These are phyloP conservation scores for Metschnikowia rubicola DNA, from an alignment of 805 yeast species.

Conservation along the genomic window DNA sequence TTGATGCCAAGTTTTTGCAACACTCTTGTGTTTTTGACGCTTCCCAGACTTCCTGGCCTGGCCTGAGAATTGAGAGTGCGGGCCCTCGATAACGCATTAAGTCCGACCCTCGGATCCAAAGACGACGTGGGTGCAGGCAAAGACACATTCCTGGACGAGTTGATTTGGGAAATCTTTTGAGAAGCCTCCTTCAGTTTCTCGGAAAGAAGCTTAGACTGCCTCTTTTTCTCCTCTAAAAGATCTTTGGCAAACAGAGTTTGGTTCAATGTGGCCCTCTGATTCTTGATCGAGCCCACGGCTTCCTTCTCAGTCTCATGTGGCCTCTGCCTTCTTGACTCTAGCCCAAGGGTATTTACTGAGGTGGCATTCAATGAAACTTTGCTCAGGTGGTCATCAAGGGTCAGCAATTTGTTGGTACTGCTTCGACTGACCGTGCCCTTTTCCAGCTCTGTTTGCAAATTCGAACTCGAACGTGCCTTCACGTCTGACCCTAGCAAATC, in stretches of 20 bases:
- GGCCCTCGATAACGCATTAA: conserved; percentile 33
- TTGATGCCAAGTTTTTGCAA: conserved; percentile 39
- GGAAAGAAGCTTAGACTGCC: conserved; percentile 23
- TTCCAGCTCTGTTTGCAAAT: conserved; percentile 5
- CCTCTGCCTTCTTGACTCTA: too few relatives aligned
- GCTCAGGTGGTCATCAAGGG: conserved; percentile 12
- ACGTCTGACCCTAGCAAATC: conserved; percentile 27
- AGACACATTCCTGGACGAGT: conserved; percentile 14
- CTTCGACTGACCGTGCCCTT: conserved; percentile 8
- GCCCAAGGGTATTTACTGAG: neutral
- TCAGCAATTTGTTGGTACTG: conserved; percentile 10
- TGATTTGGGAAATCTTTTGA: conserved; percentile 19
- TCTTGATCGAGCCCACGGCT: too few relatives aligned
- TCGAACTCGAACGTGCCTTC: conserved; percentile 5
- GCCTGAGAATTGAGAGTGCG: conserved; percentile 31
- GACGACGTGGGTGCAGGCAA: conserved; percentile 20
- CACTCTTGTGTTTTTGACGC: conserved; percentile 30
- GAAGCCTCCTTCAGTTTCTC: conserved; percentile 30
- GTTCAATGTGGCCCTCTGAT: too few relatives aligned
- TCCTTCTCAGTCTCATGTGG: too few relatives aligned
- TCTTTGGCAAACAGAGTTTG: neutral
- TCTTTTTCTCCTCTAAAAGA: conserved; percentile 17
- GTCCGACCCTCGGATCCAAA: conserved; percentile 35
- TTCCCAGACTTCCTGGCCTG: conserved; percentile 11
- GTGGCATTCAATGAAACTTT: conserved; percentile 12